Evolutionary conservation across 164 flowering plant species (phyloP).

Genomic region (Buxus sempervirens): DNA sequence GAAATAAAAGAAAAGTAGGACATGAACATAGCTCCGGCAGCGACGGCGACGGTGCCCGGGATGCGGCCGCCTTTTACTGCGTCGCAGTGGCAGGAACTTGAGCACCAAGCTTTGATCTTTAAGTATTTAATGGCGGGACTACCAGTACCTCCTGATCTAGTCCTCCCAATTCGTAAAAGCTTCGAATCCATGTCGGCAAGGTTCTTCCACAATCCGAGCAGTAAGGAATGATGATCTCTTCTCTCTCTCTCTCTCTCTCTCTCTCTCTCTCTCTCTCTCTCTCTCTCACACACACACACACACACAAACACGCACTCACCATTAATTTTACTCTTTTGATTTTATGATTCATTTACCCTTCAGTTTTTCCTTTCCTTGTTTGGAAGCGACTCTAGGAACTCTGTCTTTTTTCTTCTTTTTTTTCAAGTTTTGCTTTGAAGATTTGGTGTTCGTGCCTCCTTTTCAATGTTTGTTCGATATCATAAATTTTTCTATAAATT

Average conservation of each 20-base stretch:
- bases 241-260: constrained; percentile 9
- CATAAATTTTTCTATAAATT: no score
- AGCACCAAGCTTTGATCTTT: constrained; percentile 64
- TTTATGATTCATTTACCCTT: not conserved
- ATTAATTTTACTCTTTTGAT: not conserved
- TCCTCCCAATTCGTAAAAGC: constrained; percentile 41
- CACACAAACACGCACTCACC: no score
- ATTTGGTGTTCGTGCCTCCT: no score
- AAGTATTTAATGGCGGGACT: constrained; percentile 56
- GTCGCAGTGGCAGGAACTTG: constrained; percentile 70
- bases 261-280: constrained; percentile 9
- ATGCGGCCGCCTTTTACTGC: constrained; percentile 52
- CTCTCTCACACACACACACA: no score
- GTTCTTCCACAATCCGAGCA: constrained; percentile 40
- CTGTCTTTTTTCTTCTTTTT: no score
- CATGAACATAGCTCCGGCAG: constrained; percentile 29
- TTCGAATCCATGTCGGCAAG: constrained; percentile 42
- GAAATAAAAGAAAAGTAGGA: not conserved
- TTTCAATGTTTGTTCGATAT: no score
- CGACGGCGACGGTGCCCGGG: constrained; percentile 20
- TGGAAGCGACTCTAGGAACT: no score
- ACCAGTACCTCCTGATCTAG: constrained; percentile 61
- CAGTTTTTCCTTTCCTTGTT: not conserved
- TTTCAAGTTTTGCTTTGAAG: no score
- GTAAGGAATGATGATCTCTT: constrained; percentile 29